These are phyloP conservation scores for Monosporascus sp. DNA, from an alignment of 2,329 filamentous ascomycete species.

Conservation along the genomic window DNA sequence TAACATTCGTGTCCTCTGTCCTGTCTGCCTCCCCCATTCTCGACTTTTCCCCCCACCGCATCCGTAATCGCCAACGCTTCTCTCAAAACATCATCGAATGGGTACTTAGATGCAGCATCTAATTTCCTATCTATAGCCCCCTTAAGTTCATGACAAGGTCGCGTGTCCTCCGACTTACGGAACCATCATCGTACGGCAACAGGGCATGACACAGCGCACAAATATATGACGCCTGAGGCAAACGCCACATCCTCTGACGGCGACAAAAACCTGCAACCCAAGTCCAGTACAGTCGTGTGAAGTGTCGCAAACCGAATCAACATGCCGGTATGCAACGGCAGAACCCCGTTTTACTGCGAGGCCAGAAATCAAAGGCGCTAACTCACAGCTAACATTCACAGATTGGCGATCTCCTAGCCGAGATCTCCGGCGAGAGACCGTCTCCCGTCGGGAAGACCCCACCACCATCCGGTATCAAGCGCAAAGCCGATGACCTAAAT, in stretches of 20 bases:
- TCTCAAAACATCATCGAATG: background rate
- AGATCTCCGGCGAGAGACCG: conserved; percentile 52
- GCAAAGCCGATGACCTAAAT: conserved; percentile 48
- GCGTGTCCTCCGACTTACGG: background rate
- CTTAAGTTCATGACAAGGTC: background rate
- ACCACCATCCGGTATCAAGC: conserved; percentile 38
- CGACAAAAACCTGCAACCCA: conserved; percentile 12
- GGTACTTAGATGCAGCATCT: background rate
- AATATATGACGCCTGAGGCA: conserved; percentile 24
- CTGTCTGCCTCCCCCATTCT: background rate
- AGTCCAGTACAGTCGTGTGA: conserved; percentile 7
- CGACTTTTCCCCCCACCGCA: background rate
- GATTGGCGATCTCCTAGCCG: conserved; percentile 55
- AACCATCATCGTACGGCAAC: conserved; percentile 8
- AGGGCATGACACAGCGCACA: conserved; percentile 17
- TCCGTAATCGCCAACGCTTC: background rate
- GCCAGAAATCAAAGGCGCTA: conserved; percentile 9
- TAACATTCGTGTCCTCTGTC: background rate
- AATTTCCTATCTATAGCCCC: background rate
- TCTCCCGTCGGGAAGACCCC: conserved; percentile 27
- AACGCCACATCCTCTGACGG: conserved; percentile 16
- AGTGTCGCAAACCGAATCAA: conserved; percentile 14
- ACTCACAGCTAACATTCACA: conserved; percentile 21
- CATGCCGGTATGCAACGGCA: conserved; percentile 31
- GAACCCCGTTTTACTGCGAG: background rate